Conservation (phyloP, 148 eudicot genomes). For the Limonium bicolor region DNA sequence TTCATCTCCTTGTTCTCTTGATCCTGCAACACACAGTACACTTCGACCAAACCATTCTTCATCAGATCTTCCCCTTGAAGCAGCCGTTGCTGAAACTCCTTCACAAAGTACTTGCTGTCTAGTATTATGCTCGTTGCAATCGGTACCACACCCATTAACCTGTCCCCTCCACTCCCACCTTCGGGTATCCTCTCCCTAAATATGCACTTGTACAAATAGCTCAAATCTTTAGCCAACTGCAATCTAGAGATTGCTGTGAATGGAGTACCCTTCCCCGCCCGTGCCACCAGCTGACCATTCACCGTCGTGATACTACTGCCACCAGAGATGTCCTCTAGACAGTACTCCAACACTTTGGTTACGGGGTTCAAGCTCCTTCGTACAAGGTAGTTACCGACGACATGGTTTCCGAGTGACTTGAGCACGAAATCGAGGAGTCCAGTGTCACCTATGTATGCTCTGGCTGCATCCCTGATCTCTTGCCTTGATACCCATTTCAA, state of each 20-base stretch:
- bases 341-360: conserved; percentile 82
- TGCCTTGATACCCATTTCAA: conserved; percentile 84
- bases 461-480: conserved; percentile 76
- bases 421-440: conserved; percentile 89
- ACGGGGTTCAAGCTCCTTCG: conserved; percentile 87
- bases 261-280: conserved; percentile 3
- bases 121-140: conserved; percentile 74
- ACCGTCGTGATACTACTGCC: too few relatives aligned
- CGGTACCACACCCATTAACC: conserved; percentile 24
- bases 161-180: conserved; percentile 3
- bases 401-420: conserved; percentile 83
- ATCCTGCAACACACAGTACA: conserved; percentile 32
- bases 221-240: conserved; percentile 59
- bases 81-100: conserved; percentile 28
- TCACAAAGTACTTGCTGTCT: conserved; percentile 55
- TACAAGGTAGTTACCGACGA: conserved; percentile 81
- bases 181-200: conserved; percentile 30
- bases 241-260: conserved; percentile 36
- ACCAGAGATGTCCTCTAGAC: conserved; percentile 63
- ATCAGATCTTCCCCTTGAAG: conserved; percentile 9
- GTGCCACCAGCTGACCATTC: neutral
- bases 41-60: conserved; percentile 12
- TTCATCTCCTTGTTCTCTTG: conserved; percentile 13
- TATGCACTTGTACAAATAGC: conserved; percentile 37
- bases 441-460: conserved; percentile 89